Evolutionary conservation across 768 basidiomycete genomes (phyloP).

Genomic region (Suillus placidus): DNA sequence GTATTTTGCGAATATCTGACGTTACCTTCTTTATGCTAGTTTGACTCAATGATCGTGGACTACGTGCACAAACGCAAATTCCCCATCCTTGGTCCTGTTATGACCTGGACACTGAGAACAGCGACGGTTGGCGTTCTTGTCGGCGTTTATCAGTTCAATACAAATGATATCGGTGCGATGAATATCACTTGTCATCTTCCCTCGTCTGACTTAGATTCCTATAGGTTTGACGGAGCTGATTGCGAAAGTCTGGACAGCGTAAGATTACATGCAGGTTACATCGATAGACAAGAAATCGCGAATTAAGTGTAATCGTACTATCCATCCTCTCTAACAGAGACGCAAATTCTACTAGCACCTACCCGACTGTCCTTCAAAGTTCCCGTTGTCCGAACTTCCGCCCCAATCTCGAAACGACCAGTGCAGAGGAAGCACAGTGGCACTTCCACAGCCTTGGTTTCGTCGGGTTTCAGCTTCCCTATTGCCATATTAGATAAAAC

Average conservation of each 20-base stretch:
- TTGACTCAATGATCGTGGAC: slow-evolving; percentile 78
- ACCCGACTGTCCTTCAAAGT: slow-evolving; percentile 19
- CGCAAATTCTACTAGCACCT: slow-evolving; percentile 24
- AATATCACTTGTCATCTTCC: slow-evolving; percentile 8
- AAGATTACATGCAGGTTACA: slow-evolving; percentile 15
- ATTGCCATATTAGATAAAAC: slow-evolving; percentile 60
- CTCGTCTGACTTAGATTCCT: background rate
- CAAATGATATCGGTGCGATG: slow-evolving; percentile 90
- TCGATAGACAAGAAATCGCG: slow-evolving; percentile 6
- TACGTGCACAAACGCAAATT: slow-evolving; percentile 95
- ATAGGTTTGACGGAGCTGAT: slow-evolving; percentile 86
- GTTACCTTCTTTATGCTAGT: slow-evolving; percentile 46
- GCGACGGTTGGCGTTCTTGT: slow-evolving; percentile 81
- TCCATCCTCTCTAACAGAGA: slow-evolving; percentile 14
- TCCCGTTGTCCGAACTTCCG: slow-evolving; percentile 37
- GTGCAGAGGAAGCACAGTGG: slow-evolving; percentile 74
- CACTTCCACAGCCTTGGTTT: slow-evolving; percentile 51
- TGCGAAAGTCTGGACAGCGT: slow-evolving; percentile 82
- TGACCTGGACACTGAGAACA: slow-evolving; percentile 76
- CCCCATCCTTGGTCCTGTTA: slow-evolving; percentile 71
- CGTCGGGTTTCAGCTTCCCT: slow-evolving; percentile 61
- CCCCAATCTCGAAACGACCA: slow-evolving; percentile 59
- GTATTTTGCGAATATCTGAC: background rate
- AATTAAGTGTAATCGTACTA: slow-evolving; percentile 14
- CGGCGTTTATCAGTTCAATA: slow-evolving; percentile 98